These are phyloP conservation scores for thale cress (Arabidopsis thaliana) DNA, from an alignment of 345 rosid species.

Conservation along the genomic window TAIR10.1 NC_003070.9:27537001-27537500, in stretches of 20 bases:
- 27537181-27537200: constrained; percentile 45
- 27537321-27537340: background rate
- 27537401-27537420: background rate
- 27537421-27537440: background rate
- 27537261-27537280: constrained; percentile 1
- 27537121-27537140: constrained; percentile 1
- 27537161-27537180: constrained; percentile 44
- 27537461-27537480: background rate
- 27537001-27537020: constrained; percentile 1
- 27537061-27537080: constrained; percentile 8
- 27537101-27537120: constrained; percentile 10
- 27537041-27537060: constrained; percentile 10
- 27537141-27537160: constrained; percentile 42
- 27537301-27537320: background rate
- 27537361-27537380: background rate
- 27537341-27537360: background rate
- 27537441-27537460: background rate
- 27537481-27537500: too few relatives aligned
- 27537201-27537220: constrained; percentile 44
- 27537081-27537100: constrained; percentile 8
- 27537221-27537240: constrained; percentile 28
- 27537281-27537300: background rate
- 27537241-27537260: constrained; percentile 8
- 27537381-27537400: constrained; percentile 4
- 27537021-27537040: background rate